Evolutionary conservation across 495 filamentous ascomycete species (phyloP), one percentile per base, ranked within the genome.

Genomic region (Aspergillus nanangensis): DNA sequence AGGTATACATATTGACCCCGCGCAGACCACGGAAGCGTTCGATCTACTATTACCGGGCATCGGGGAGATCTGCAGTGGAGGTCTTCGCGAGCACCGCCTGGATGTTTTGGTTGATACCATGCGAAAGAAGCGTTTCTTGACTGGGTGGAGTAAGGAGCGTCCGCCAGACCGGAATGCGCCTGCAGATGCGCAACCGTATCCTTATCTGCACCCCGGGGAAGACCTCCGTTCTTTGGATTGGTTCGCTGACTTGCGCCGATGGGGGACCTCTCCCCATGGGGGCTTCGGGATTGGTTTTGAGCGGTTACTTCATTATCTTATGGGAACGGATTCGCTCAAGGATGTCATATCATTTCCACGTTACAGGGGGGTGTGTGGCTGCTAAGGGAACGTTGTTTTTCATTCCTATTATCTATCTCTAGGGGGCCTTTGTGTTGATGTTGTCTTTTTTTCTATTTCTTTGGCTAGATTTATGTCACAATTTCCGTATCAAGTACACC

Each of bases 101-200:
- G 36, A 38, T 18, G 36, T 38, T 4, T 11, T 38, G 36, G 20
- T 38, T 19, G 36, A 38, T 38, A 38, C 36, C 36, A 38, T 38
- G 36, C 36, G 36, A 10, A 38, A 38, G 36, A 38, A 38, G 20
- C 11, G 19, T 1, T 38, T 38, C 19, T 10, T 38, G n/a, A 14
- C 11, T 4, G 36, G 36, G 11, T 18, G 20, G 11, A 38, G 0
- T 4, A 18, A 38, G 36, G 36, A 18, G 1, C 36, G 11, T 38
- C 4, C 20, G 11, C 3, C 14, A 4, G 36, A 38, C n/a, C 36
- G 19, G 5, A 38, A 38, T 21, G 36, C 36, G 7, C 36, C 36
- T 10, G 36, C 8, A 21, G 36, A 38, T 21, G 36, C 36, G 1
- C 1, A 38, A 11, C 36, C 36, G 2, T 38, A 38, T 38, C 36